Evolutionary conservation across 108 stramenopile species (phyloP).

Genomic region (Chaetoceros tenuissimus): DNA sequence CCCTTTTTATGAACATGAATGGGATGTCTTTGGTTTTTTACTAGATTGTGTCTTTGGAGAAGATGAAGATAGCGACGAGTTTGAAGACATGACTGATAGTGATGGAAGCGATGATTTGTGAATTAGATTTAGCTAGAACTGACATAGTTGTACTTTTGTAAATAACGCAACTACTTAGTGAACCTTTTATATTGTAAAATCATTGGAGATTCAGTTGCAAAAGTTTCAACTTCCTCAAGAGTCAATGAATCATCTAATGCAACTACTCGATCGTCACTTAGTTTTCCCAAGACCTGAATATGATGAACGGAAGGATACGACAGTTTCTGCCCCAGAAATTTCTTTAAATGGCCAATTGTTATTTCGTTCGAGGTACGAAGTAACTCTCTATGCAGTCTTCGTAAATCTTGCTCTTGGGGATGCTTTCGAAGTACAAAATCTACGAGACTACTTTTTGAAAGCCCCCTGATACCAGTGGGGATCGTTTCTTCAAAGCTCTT

Average conservation of each 20-base stretch:
- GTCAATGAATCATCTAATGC: neutral
- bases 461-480: neutral
- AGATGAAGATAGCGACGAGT: conserved; percentile 25
- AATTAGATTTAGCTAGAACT: too few relatives aligned
- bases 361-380: neutral
- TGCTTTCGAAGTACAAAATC: neutral
- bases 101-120: neutral
- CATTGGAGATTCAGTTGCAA: neutral
- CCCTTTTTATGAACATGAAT: conserved; percentile 80
- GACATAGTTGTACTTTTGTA: too few relatives aligned
- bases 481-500: neutral
- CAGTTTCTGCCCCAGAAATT: neutral
- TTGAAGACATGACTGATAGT: conserved; percentile 14
- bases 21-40: conserved; percentile 67
- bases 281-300: neutral
- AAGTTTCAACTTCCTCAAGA: neutral
- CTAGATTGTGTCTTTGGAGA: conserved; percentile 51
- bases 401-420: neutral
- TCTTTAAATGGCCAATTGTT: neutral
- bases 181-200: neutral
- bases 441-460: neutral
- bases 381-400: neutral
- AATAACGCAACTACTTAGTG: neutral
- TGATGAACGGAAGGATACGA: neutral
- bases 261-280: neutral